Percentiles rank a stretch among this genome's conserved stretches.
Conservation (phyloP, 2,329 filamentous ascomycete species). For the Cladophialophora immunda region DNA sequence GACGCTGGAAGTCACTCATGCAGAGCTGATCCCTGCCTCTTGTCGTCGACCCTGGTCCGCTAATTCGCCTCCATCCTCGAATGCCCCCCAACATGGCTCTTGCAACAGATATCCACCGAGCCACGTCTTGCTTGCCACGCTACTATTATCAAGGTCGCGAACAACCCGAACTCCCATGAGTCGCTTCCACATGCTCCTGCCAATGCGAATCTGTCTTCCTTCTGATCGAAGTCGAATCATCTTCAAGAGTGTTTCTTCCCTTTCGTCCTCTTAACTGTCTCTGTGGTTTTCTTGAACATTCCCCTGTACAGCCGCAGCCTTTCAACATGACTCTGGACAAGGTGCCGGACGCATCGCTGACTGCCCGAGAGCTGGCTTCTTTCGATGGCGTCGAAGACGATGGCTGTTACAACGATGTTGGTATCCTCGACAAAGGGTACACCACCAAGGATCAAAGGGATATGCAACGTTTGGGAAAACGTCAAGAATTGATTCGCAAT, state of each 20-base stretch:
- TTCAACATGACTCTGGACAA: constrained; percentile 12
- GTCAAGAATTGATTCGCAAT: constrained; percentile 56
- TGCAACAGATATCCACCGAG: constrained; percentile 1
- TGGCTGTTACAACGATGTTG: constrained; percentile 28
- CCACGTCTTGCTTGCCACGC: neutral
- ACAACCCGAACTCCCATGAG: neutral
- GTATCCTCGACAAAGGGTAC: constrained; percentile 28
- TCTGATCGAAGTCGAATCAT: constrained; percentile 1
- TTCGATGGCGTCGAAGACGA: constrained; percentile 24
- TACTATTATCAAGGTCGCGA: neutral
- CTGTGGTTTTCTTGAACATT: neutral
- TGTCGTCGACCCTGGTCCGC: neutral
- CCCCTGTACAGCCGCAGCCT: no score
- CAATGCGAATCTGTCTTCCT: constrained; percentile 1
- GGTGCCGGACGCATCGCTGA: constrained; percentile 11
- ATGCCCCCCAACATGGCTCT: constrained; percentile 4
- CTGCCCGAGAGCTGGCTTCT: constrained; percentile 22
- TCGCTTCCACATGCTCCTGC: neutral
- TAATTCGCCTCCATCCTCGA: constrained; percentile 6
- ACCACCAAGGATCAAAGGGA: constrained; percentile 45
- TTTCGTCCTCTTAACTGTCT: neutral
- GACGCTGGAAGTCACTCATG: neutral
- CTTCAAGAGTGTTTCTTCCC: neutral
- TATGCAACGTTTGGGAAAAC: constrained; percentile 61
- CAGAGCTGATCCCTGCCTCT: constrained; percentile 5